phyloP scores from a whole-genome alignment of 306 rosid genomes.

The Citrullus amarus region DNA sequence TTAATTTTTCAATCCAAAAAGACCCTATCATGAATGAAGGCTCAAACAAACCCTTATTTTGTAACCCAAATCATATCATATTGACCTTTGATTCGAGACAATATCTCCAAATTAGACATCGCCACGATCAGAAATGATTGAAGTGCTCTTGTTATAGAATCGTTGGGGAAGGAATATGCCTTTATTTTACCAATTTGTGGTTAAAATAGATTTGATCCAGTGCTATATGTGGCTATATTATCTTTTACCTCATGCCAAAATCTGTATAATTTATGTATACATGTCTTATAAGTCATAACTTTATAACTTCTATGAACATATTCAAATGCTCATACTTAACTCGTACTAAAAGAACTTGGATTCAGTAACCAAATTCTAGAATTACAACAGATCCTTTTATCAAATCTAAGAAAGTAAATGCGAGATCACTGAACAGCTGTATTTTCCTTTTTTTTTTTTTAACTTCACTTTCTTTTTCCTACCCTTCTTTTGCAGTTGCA shows the following conservation, averaged over 20 bases:
- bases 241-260: neutral
- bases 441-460: neutral
- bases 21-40: neutral
- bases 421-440: neutral
- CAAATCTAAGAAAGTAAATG: neutral
- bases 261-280: neutral
- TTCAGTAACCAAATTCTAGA: neutral
- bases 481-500: neutral
- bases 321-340: too few species aligned
- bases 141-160: neutral
- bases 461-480: too few species aligned
- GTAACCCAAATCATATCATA: neutral
- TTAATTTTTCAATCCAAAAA: neutral
- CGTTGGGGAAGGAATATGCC: neutral
- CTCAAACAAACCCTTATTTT: neutral
- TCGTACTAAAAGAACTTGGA: neutral
- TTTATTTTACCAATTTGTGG: neutral
- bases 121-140: neutral
- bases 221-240: neutral
- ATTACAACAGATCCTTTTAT: neutral
- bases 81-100: neutral
- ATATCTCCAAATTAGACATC: neutral
- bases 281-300: neutral
- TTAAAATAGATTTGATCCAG: neutral
- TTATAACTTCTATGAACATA: neutral